Evolutionary conservation across 169 alveolate species (phyloP).

Genomic region (Plasmodium berghei): DNA sequence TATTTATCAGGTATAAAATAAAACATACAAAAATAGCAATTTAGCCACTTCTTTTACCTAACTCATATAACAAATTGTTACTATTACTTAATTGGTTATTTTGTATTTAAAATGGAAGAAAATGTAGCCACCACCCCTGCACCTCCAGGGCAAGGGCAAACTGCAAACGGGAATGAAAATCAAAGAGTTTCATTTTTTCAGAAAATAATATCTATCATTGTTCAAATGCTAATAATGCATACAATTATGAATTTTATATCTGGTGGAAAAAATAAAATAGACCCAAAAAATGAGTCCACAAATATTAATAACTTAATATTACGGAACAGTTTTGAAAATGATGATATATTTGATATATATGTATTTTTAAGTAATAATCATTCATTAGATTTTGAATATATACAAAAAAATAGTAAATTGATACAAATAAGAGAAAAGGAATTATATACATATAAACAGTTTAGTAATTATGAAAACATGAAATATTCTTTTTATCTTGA

Average conservation of each 20-base stretch:
- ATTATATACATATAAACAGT: constrained; percentile 34
- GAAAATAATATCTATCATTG: constrained; percentile 52
- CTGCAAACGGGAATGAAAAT: constrained; percentile 31
- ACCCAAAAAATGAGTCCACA: constrained; percentile 21
- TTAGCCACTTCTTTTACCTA: no score
- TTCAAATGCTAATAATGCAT: constrained; percentile 79
- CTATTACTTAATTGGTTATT: no score
- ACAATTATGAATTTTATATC: constrained; percentile 79
- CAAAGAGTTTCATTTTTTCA: constrained; percentile 69
- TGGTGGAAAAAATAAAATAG: constrained; percentile 77
- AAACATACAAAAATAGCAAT: no score
- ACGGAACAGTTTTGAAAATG: constrained; percentile 77
- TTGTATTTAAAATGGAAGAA: no score
- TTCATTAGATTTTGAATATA: constrained; percentile 66
- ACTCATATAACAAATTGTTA: no score
- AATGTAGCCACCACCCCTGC: no score
- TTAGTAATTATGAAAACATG: constrained; percentile 25
- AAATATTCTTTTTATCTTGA: constrained; percentile 42
- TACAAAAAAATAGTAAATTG: constrained; percentile 63
- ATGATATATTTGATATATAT: constrained; percentile 77
- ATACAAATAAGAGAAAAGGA: constrained; percentile 73
- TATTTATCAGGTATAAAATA: no score
- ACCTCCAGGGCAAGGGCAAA: neutral
- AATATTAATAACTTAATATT: constrained; percentile 41
- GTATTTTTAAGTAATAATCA: constrained; percentile 77